Conservation (phyloP, 192 early-diverging fungal genomes). For the Umbelopsis vinacea region DNA sequence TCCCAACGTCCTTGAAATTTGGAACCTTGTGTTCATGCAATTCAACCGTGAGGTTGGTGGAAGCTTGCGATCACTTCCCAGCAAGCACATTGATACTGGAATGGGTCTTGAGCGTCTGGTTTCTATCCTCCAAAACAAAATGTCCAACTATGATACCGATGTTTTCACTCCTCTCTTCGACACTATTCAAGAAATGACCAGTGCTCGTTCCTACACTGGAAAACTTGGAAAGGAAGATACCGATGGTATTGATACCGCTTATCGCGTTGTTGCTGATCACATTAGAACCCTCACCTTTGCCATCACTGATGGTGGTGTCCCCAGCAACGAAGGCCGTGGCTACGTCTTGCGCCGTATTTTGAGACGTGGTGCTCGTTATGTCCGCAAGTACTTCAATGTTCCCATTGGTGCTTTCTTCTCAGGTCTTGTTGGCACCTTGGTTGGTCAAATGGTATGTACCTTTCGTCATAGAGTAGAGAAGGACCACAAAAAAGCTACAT, state of each 20-base stretch:
- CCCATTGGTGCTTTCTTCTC: constrained; percentile 95
- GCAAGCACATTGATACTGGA: constrained; percentile 98
- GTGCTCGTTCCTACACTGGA: constrained; percentile 83
- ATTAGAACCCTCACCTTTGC: constrained; percentile 95
- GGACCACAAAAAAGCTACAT: not conserved
- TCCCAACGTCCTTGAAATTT: constrained; percentile 97
- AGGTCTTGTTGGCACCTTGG: constrained; percentile 87
- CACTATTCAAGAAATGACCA: constrained; percentile 85
- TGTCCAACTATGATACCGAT: constrained; percentile 98
- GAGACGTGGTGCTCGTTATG: constrained; percentile 92
- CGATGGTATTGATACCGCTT: constrained; percentile 97
- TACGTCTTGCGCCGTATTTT: constrained; percentile 97
- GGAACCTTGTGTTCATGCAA: constrained; percentile 99
- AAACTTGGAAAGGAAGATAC: constrained; percentile 87
- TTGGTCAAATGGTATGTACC: constrained; percentile 82
- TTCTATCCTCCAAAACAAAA: constrained; percentile 91
- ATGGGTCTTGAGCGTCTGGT: constrained; percentile 96
- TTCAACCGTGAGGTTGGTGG: constrained; percentile 96
- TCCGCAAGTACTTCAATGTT: constrained; percentile 87
- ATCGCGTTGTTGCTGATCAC: constrained; percentile 98
- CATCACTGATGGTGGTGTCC: constrained; percentile 94
- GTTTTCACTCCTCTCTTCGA: constrained; percentile 83
- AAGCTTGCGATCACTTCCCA: constrained; percentile 84
- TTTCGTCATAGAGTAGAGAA: not conserved
- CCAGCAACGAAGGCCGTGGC: constrained; percentile 97